Evolutionary conservation across 257 asterid genomes (phyloP).

Genomic region (Ocimum tenuiflorum): DNA sequence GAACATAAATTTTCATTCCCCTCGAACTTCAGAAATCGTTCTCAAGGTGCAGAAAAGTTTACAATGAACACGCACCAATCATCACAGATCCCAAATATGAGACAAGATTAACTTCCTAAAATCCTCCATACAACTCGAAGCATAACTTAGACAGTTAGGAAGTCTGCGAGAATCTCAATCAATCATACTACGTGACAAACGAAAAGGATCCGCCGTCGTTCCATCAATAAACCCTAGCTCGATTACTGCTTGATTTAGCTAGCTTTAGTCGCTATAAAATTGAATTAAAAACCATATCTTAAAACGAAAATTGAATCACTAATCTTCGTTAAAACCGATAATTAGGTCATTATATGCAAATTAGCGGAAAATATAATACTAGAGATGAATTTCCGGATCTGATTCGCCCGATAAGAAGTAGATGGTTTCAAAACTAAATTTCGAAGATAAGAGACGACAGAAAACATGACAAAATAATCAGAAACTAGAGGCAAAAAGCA

Average conservation of each 20-base stretch:
- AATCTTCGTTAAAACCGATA: not conserved
- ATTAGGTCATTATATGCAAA: not conserved
- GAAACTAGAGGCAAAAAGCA: not conserved
- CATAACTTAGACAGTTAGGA: not conserved
- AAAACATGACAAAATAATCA: not conserved
- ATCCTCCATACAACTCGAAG: not conserved
- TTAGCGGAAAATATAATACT: not conserved
- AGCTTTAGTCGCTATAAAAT: not conserved
- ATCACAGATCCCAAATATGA: not conserved
- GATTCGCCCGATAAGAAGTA: conserved; percentile 10
- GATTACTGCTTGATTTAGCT: not conserved
- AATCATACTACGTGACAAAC: not conserved
- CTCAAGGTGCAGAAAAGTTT: not conserved
- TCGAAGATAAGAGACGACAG: not conserved
- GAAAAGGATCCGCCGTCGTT: not conserved
- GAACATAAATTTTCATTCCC: not conserved
- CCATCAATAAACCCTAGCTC: not conserved
- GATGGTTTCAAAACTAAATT: not conserved
- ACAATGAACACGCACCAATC: not conserved
- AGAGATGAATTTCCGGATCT: conserved; percentile 11
- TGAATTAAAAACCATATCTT: not conserved
- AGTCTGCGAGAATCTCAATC: not conserved
- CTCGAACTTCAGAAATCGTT: not conserved
- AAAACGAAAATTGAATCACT: not conserved
- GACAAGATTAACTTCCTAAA: not conserved